Evolutionary conservation across 2,329 filamentous ascomycete species (phyloP).

Genomic region (Xylaria hypoxylon): DNA sequence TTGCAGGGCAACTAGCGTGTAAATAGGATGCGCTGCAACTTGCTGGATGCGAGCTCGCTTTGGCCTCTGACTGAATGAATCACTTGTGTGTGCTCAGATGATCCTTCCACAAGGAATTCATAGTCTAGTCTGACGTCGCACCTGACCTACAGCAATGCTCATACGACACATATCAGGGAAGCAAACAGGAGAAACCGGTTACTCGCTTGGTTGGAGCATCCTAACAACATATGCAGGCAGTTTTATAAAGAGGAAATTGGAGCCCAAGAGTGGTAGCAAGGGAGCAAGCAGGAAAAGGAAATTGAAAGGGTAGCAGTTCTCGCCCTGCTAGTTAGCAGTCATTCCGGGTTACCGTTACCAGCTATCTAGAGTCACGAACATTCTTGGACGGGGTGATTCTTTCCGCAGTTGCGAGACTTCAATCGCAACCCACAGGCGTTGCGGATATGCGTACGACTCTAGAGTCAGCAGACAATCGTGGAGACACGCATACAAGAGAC

Average conservation of each 20-base stretch:
- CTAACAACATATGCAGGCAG: neutral
- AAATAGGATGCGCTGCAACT: conserved; percentile 20
- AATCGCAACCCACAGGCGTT: neutral
- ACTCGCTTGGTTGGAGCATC: neutral
- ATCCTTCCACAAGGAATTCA: conserved; percentile 12
- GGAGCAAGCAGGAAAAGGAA: neutral
- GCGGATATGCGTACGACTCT: neutral
- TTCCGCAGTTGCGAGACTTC: neutral
- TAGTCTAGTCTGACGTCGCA: conserved; percentile 14
- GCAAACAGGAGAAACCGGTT: conserved; percentile 9
- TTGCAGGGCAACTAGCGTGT: conserved; percentile 19
- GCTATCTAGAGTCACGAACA: neutral
- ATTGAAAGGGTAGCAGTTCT: neutral
- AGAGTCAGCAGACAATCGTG: neutral
- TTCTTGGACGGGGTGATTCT: neutral
- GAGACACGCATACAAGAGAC: no score
- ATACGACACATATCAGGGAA: neutral
- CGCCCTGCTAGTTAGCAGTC: neutral
- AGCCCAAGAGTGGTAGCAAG: neutral
- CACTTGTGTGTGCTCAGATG: conserved; percentile 16
- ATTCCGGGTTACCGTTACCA: no score
- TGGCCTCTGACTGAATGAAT: conserved; percentile 20
- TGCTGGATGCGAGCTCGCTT: conserved; percentile 1
- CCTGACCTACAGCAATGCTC: neutral
- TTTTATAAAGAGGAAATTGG: neutral